Evolutionary conservation across 192 early-diverging fungal species (phyloP).

Genomic region (Blastocladiella britannica): DNA sequence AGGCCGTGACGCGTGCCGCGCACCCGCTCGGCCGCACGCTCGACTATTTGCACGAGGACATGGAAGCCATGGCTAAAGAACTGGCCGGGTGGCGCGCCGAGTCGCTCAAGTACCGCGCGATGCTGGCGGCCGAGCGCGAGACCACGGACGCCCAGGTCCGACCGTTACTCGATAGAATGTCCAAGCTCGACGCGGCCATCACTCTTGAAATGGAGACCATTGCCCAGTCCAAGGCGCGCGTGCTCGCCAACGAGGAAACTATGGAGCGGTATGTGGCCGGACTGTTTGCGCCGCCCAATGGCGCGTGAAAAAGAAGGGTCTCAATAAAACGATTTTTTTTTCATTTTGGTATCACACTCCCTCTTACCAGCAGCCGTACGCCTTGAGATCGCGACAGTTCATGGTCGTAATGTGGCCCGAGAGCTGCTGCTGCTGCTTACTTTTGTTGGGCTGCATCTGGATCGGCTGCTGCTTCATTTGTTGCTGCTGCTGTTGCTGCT

Average conservation of each 20-base stretch:
- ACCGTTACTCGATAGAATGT: not conserved
- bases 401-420: too few species aligned
- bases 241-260: slow-evolving; percentile 1
- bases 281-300: not conserved
- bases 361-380: too few species aligned
- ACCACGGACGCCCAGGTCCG: not conserved
- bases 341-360: too few species aligned
- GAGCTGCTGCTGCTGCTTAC: not conserved
- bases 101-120: slow-evolving; percentile 11
- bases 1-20: slow-evolving; percentile 22
- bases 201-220: not conserved
- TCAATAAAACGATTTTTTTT: too few species aligned
- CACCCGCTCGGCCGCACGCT: slow-evolving; percentile 33
- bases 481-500: not conserved
- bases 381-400: too few species aligned
- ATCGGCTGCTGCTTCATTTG: not conserved
- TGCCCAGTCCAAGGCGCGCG: not conserved
- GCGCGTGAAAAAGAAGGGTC: too few species aligned
- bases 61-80: slow-evolving; percentile 37
- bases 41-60: slow-evolving; percentile 38
- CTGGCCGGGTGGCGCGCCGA: slow-evolving; percentile 27
- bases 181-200: not conserved
- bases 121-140: slow-evolving; percentile 11
- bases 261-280: not conserved
- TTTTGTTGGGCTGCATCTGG: not conserved